Evolutionary conservation across 495 filamentous ascomycete genomes (phyloP).

Genomic region (Friedmanniomyces endolithicus): DNA sequence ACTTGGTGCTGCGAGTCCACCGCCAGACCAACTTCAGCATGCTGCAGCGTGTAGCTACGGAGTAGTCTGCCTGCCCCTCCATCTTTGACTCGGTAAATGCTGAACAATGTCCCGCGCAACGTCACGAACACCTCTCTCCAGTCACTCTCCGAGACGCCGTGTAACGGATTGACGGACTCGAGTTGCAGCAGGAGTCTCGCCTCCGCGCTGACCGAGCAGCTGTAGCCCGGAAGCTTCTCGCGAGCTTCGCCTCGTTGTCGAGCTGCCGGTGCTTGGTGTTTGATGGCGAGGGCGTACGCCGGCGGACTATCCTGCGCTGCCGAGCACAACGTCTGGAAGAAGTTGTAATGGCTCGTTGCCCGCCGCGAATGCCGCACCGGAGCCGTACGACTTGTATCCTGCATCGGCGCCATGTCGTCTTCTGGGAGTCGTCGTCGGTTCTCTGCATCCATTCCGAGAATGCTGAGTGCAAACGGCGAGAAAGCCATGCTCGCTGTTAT

Average conservation of each 20-base stretch:
- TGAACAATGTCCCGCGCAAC: constrained; percentile 49
- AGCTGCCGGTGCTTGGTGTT: background rate
- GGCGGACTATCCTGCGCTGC: constrained; percentile 13
- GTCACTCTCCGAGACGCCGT: constrained; percentile 6
- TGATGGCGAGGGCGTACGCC: constrained; percentile 5
- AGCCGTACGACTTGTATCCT: background rate
- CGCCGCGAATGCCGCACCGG: background rate
- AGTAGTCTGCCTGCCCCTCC: constrained; percentile 33
- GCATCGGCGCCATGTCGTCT: background rate
- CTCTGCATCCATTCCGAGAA: background rate
- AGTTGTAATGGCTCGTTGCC: constrained; percentile 17
- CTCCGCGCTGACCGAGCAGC: constrained; percentile 4
- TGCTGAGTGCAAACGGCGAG: background rate
- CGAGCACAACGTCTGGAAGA: constrained; percentile 18
- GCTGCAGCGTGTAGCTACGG: constrained; percentile 46
- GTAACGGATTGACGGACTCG: constrained; percentile 16
- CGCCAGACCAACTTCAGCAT: constrained; percentile 54
- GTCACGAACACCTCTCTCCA: constrained; percentile 36
- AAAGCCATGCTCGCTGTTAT: background rate
- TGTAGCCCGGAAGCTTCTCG: constrained; percentile 11
- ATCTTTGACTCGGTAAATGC: constrained; percentile 38
- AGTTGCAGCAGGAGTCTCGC: constrained; percentile 13
- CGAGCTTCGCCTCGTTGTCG: background rate
- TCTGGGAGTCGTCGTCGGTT: background rate
- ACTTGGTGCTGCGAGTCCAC: constrained; percentile 47